Conservation (phyloP, 257 asterid genomes). For the Rauvolfia tetraphylla region DNA sequence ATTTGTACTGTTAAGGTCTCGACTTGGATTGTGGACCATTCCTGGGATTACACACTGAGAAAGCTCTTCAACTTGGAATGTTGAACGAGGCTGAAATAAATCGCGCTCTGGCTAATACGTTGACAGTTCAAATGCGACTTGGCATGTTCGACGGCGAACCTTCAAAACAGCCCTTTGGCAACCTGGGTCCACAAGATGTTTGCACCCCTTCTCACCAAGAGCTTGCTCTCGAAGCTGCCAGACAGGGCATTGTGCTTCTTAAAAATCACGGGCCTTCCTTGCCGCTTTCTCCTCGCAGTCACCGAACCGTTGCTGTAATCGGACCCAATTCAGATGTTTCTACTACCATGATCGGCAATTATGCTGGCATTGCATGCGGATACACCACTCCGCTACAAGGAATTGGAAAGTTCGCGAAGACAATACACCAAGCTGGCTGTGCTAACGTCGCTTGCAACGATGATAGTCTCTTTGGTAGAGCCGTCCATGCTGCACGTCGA, state of each 20-base stretch:
- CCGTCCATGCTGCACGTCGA: constrained; percentile 52
- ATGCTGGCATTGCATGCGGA: constrained; percentile 78
- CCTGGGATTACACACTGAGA: constrained; percentile 52
- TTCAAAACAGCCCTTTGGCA: constrained; percentile 45
- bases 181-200: constrained; percentile 62
- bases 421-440: constrained; percentile 65
- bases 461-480: constrained; percentile 47
- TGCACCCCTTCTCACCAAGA: constrained; percentile 65
- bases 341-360: constrained; percentile 73
- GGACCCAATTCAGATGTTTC: constrained; percentile 80
- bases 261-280: constrained; percentile 56
- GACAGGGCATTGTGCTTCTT: constrained; percentile 72
- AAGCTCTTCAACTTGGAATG: constrained; percentile 54
- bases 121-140: constrained; percentile 67
- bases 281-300: constrained; percentile 54
- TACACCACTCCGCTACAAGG: constrained; percentile 73
- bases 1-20: constrained; percentile 37
- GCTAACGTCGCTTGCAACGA: constrained; percentile 47
- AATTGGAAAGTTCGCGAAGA: constrained; percentile 41
- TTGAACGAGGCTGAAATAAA: constrained; percentile 52
- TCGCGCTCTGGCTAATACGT: constrained; percentile 50
- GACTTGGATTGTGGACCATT: constrained; percentile 86
- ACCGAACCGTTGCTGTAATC: constrained; percentile 59
- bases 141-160: constrained; percentile 90
- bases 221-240: constrained; percentile 74